Evolutionary conservation across 768 basidiomycete genomes (phyloP).

Genomic region (Hygrocybe punicea): DNA sequence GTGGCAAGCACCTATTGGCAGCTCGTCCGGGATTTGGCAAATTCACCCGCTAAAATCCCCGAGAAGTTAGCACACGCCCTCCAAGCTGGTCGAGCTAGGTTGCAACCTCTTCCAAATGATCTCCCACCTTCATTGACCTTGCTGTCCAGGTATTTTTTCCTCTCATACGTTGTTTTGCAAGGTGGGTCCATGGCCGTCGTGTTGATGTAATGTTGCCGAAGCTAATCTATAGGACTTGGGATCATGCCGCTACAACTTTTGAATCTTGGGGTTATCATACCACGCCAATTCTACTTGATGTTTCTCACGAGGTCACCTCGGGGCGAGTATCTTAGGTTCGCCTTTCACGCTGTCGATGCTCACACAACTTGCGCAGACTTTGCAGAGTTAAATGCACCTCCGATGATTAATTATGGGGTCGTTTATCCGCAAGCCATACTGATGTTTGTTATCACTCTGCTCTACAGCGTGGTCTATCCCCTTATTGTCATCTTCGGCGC

Average conservation of each 20-base stretch:
- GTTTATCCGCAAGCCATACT: slow-evolving; percentile 97
- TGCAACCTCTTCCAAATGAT: slow-evolving; percentile 15
- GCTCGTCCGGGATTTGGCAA: slow-evolving; percentile 85
- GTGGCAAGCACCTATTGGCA: slow-evolving; percentile 90
- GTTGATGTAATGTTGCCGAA: slow-evolving; percentile 2
- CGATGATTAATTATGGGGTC: slow-evolving; percentile 96
- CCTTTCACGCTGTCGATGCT: neutral
- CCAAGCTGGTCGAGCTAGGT: slow-evolving; percentile 72
- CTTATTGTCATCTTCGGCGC: slow-evolving; percentile 94
- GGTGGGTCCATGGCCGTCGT: slow-evolving; percentile 35
- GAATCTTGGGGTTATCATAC: slow-evolving; percentile 85
- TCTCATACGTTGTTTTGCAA: slow-evolving; percentile 83
- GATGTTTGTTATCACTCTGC: slow-evolving; percentile 90
- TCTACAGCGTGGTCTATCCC: slow-evolving; percentile 95
- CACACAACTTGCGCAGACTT: slow-evolving; percentile 55
- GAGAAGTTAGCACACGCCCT: slow-evolving; percentile 87
- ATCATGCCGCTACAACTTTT: slow-evolving; percentile 95
- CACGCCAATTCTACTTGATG: slow-evolving; percentile 66
- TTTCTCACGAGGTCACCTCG: slow-evolving; percentile 87
- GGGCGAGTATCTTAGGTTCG: slow-evolving; percentile 45
- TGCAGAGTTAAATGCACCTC: slow-evolving; percentile 94
- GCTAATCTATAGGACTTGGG: slow-evolving; percentile 58
- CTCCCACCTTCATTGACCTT: slow-evolving; percentile 2
- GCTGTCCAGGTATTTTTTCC: slow-evolving; percentile 65
- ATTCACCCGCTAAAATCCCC: slow-evolving; percentile 90